Conservation (phyloP, 2,329 filamentous ascomycete genomes). For the Penicillium polonicum region DNA sequence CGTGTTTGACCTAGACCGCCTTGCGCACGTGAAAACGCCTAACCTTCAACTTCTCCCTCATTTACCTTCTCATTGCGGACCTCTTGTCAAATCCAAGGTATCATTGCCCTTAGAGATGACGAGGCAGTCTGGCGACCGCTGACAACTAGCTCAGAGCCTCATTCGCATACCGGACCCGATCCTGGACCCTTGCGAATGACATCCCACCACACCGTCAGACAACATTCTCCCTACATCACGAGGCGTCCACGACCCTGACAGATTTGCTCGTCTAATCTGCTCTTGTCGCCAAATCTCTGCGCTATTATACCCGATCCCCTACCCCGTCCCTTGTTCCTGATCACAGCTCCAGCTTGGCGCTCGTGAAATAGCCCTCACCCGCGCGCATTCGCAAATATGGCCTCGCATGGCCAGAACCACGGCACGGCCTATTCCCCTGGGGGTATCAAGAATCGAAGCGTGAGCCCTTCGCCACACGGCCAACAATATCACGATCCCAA, state of each 20-base stretch:
- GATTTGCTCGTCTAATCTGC: not conserved
- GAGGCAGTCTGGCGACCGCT: conserved; percentile 4
- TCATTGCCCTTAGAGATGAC: not conserved
- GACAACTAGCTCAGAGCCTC: conserved; percentile 8
- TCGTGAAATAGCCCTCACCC: conserved; percentile 11
- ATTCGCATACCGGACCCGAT: not conserved
- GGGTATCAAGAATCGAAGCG: conserved; percentile 40
- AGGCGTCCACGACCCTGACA: conserved; percentile 9
- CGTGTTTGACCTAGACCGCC: conserved; percentile 22
- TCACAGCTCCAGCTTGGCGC: not conserved
- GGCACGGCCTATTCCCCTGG: conserved; percentile 38
- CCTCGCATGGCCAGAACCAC: conserved; percentile 34
- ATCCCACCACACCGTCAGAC: conserved; percentile 9
- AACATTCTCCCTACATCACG: conserved; percentile 3
- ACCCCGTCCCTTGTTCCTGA: not conserved
- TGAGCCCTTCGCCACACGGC: conserved; percentile 45
- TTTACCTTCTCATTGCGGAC: not conserved
- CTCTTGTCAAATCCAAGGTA: conserved; percentile 6
- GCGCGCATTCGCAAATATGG: conserved; percentile 28
- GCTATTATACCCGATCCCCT: not conserved
- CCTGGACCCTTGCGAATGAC: conserved; percentile 20
- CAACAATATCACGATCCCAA: conserved; percentile 40
- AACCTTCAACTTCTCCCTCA: conserved; percentile 8
- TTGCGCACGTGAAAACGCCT: conserved; percentile 27
- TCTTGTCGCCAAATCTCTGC: not conserved